A percentile compares a stretch with the other conserved stretches of the same genome.
These are phyloP conservation scores for Cicer cuneatum DNA, from an alignment of 306 rosid species.

Conservation along the genomic window DNA sequence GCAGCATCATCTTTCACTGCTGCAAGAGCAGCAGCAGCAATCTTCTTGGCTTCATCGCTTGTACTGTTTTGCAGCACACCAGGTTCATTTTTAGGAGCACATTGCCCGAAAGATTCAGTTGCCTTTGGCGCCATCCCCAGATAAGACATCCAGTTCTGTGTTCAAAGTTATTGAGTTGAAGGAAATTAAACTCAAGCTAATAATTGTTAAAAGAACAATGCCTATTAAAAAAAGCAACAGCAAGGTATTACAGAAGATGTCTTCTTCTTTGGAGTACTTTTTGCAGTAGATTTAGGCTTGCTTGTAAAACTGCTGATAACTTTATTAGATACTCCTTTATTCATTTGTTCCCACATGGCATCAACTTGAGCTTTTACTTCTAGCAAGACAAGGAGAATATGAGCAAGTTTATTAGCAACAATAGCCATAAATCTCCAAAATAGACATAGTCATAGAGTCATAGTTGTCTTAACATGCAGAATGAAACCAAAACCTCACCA, in stretches of 20 bases:
- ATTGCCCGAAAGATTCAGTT: conserved; percentile 49
- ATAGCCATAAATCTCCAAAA: conserved; percentile 22
- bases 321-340: conserved; percentile 78
- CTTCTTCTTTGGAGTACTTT: conserved; percentile 67
- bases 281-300: conserved; percentile 53
- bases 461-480: conserved; percentile 20
- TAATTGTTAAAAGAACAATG: conserved; percentile 5
- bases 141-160: conserved; percentile 78
- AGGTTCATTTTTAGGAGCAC: conserved; percentile 49
- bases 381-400: conserved; percentile 45
- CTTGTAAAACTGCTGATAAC: conserved; percentile 54
- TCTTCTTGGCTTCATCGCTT: conserved; percentile 68
- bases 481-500: conserved; percentile 54
- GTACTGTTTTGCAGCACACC: conserved; percentile 48
- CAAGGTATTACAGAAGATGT: conserved; percentile 69
- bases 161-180: conserved; percentile 37
- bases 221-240: conserved; percentile 10
- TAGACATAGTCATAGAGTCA: conserved; percentile 8
- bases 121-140: conserved; percentile 77
- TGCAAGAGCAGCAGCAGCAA: conserved; percentile 91
- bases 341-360: conserved; percentile 93
- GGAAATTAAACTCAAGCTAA: conserved; percentile 42
- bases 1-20: conserved; percentile 59
- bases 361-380: conserved; percentile 80
- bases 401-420: conserved; percentile 34